Evolutionary conservation across 2,329 filamentous ascomycete genomes (phyloP).

Genomic region (Dothideomycetidae sp.): DNA sequence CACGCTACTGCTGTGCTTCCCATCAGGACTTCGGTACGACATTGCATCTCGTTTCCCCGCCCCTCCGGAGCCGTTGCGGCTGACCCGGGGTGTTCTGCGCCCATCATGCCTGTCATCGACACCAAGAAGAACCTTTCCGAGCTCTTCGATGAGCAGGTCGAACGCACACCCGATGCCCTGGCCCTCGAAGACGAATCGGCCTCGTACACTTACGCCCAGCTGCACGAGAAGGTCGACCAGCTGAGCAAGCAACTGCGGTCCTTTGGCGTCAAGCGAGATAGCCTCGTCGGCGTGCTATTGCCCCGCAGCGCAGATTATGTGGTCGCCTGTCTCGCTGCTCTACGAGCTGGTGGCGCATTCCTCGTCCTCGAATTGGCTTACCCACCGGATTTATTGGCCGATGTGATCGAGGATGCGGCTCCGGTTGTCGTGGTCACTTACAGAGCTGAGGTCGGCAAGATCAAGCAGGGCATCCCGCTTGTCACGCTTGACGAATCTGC

Average conservation of each 20-base stretch:
- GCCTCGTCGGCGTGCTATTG: constrained; percentile 60
- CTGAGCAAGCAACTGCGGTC: constrained; percentile 50
- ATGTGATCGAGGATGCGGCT: constrained; percentile 62
- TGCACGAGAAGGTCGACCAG: constrained; percentile 52
- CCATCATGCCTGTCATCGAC: constrained; percentile 52
- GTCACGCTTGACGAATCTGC: constrained; percentile 46
- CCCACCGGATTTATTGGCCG: constrained; percentile 55
- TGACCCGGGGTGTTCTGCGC: too few relatives aligned
- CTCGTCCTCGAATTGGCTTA: constrained; percentile 69
- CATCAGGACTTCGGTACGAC: too few relatives aligned
- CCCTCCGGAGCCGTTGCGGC: too few relatives aligned
- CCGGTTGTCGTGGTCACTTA: constrained; percentile 59
- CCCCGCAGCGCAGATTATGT: constrained; percentile 66
- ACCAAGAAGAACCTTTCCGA: constrained; percentile 57
- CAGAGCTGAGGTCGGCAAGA: constrained; percentile 47
- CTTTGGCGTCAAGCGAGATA: constrained; percentile 58
- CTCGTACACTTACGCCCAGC: constrained; percentile 57
- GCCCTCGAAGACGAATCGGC: constrained; percentile 57
- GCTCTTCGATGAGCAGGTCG: constrained; percentile 55
- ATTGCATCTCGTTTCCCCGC: too few relatives aligned
- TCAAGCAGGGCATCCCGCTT: constrained; percentile 48
- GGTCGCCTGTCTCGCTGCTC: constrained; percentile 61
- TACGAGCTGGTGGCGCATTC: constrained; percentile 66
- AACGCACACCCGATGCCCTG: constrained; percentile 51
- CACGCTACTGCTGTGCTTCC: too few relatives aligned